Evolutionary conservation across 108 stramenopile species (phyloP).

Genomic region (Fistulifera solaris): DNA sequence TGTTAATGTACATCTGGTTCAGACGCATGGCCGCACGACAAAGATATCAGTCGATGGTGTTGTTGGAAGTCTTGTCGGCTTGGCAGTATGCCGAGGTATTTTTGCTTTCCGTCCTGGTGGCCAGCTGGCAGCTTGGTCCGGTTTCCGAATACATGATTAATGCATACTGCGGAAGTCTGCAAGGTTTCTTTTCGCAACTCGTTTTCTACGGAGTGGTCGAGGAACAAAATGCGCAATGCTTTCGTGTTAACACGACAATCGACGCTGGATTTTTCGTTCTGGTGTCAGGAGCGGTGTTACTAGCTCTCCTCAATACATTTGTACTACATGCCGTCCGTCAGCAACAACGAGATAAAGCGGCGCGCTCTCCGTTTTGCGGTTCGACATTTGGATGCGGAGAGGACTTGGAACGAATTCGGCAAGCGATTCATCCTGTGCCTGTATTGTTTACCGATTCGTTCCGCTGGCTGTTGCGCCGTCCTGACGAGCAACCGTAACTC

Average conservation of each 20-base stretch:
- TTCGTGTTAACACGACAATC: conserved; percentile 48
- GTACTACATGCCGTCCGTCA: conserved; percentile 33
- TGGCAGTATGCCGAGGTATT: conserved; percentile 85
- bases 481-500: too few relatives aligned
- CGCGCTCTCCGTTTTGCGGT: background rate
- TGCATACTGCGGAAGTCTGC: conserved; percentile 46
- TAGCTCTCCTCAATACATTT: conserved; percentile 34
- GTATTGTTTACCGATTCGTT: conserved; percentile 40
- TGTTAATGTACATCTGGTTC: conserved; percentile 50
- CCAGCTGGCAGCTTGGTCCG: conserved; percentile 66
- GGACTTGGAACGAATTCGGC: conserved; percentile 14
- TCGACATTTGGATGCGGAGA: background rate
- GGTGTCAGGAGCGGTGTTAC: conserved; percentile 30
- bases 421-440: conserved; percentile 31
- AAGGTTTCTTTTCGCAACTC: conserved; percentile 37
- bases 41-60: conserved; percentile 14
- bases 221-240: conserved; percentile 67
- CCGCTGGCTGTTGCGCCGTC: conserved; percentile 20
- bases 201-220: conserved; percentile 55
- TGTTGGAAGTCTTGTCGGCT: conserved; percentile 48
- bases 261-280: conserved; percentile 54
- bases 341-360: conserved; percentile 15
- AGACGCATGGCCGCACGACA: conserved; percentile 9
- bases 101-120: conserved; percentile 54
- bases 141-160: conserved; percentile 69